Evolutionary conservation across 192 early-diverging fungal species (phyloP), one percentile per base, ranked within the genome.

Genomic region (Backusella parvicylindrica): DNA sequence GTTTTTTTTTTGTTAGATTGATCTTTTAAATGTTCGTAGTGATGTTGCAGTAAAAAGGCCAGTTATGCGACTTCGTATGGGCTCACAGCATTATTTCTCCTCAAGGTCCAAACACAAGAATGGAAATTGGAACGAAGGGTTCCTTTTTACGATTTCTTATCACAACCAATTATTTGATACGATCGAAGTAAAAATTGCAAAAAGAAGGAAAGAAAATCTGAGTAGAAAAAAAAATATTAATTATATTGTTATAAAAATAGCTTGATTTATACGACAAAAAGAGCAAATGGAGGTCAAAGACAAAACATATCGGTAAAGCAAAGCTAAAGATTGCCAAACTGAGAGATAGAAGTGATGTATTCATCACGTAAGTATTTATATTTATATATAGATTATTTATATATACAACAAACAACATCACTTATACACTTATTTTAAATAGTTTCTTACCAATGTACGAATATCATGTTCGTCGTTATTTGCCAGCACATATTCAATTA

Each of bases 81-180:
- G 80, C 0, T 76, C 80, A 31, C 81, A 83, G 36, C 75, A 79
- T 30, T 83, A 83, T 64, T 79, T 73, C 32, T 83, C 89, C 1
- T 86, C 87, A 9, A 76, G 86, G 13, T 79, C 85, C 36, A 84
- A 85, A 53, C 36, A 75, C 32, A 36, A 83, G 1, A 86, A 82
- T 1, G 91, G 91, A 3, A 88, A 87, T 69, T 92, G 92, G 92
- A 92, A 91, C 77, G 92, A 92, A 74, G 91, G 91, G 0, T 94
- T 94, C 63, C 82, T 89, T 65, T 88, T 94, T 40, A 79, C 85
- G 0, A 87, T 92, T 3, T 90, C 92, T 5, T 92, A 90, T 66
- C 92, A 94, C 68, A 87, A 86, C 64, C 92, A 94, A 85, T 86
- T 94, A n/a, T 94, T 94, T 86, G 92, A 92, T 65, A 90, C 89